Evolutionary conservation across 192 early-diverging fungal species (phyloP).

Genomic region (Ambispora gerdemannii): DNA sequence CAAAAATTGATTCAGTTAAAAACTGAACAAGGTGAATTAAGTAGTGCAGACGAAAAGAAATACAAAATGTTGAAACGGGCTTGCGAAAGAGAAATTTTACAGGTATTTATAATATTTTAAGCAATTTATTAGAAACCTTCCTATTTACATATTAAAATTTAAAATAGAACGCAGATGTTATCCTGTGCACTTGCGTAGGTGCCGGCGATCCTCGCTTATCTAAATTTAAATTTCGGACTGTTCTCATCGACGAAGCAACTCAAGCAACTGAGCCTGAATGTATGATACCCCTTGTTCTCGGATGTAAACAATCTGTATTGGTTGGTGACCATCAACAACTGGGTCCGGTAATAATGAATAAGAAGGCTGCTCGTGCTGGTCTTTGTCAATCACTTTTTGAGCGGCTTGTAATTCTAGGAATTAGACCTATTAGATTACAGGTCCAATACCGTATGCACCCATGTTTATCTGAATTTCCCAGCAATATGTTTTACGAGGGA

Average conservation of each 20-base stretch:
- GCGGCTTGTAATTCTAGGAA: slow-evolving; percentile 85
- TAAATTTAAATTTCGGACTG: slow-evolving; percentile 87
- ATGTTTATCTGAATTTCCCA: slow-evolving; percentile 96
- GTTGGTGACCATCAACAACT: slow-evolving; percentile 99
- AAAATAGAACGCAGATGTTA: slow-evolving; percentile 86
- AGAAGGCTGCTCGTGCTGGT: slow-evolving; percentile 92
- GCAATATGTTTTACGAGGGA: slow-evolving; percentile 99
- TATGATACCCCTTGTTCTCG: slow-evolving; percentile 96
- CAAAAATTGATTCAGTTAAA: slow-evolving; percentile 89
- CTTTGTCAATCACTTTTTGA: slow-evolving; percentile 96
- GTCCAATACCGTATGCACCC: slow-evolving; percentile 99
- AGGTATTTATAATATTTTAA: slow-evolving; percentile 38
- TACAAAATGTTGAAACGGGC: slow-evolving; percentile 79
- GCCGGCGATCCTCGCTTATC: slow-evolving; percentile 92
- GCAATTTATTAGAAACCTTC: not conserved
- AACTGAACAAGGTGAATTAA: slow-evolving; percentile 88
- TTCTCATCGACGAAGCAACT: slow-evolving; percentile 96
- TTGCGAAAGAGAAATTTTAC: slow-evolving; percentile 90
- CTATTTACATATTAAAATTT: slow-evolving; percentile 1
- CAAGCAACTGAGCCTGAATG: slow-evolving; percentile 97
- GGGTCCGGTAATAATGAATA: slow-evolving; percentile 97
- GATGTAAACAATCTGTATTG: slow-evolving; percentile 92
- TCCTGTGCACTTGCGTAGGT: slow-evolving; percentile 95
- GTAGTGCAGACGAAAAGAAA: slow-evolving; percentile 77
- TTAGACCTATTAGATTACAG: slow-evolving; percentile 91